Base-by-base conservation (phyloP, 2,329 filamentous ascomycete genomes). In the Fusarium globosum region DNA sequence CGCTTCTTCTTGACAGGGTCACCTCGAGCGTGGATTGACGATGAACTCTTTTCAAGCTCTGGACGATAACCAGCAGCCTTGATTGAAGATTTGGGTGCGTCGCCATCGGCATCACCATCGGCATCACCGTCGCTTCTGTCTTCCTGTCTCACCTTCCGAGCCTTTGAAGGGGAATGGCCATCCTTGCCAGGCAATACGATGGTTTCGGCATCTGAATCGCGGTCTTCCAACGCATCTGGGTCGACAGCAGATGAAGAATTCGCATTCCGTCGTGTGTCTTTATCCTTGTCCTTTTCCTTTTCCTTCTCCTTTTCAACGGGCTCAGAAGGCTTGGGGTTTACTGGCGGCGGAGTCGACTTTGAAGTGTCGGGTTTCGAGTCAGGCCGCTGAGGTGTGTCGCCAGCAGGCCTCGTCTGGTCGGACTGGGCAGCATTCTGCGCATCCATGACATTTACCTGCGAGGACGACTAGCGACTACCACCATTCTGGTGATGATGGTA, bases 161-260 rank as follows among this genome's bases (percentile, higher is more conserved):
- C 85, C 80, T 92, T 92, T 67, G 89, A 88, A 2, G 89, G 90
- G 30, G 90, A 92, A 76, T 89, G 84, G 43, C 89, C 89, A 79
- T 92, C 88, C 78, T 91, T 92, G 35, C 89, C 89, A 16, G 90
- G 87, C 39, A 93, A 81, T 41, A 93, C 91, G 70, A 93, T 92
- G 20, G 91, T 93, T 82, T 93, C 91, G 55, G 91, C 91, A 78
- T 93, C 91, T 3, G 91, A 93, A 76, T 92, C 90, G 77, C 87
- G 90, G 67, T 91, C 90, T 65, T 83, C 83, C 28, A 80, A 80
- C 61, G 77, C 81, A 63, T 88, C 85, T 58, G 81, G 78, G 26
- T 82, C 78, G 58, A 73, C 33, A 33, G 66, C 75, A 26, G 71
- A 61, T 21, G 72, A 72, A 30, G 72, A 49, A 36, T 84, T 83